Conservation (phyloP, 129 eudicot genomes). For the Flaveria sonorensis region DNA sequence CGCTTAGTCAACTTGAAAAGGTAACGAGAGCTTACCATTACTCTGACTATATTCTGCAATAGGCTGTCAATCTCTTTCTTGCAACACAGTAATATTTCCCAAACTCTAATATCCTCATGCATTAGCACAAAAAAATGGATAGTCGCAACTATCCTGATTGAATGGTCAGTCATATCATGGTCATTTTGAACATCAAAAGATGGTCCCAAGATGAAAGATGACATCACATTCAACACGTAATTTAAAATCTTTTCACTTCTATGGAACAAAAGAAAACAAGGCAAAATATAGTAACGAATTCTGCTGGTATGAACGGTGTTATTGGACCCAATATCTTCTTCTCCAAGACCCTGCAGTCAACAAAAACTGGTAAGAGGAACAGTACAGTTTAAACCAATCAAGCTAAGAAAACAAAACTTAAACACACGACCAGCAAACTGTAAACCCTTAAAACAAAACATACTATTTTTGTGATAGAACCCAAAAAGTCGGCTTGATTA, state of each 20-base stretch:
- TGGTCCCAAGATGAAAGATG: constrained; percentile 42
- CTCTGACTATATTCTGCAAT: constrained; percentile 40
- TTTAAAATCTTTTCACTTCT: constrained; percentile 51
- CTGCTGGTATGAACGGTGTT: constrained; percentile 17
- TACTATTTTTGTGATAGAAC: too few relatives aligned
- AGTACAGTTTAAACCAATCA: constrained; percentile 2
- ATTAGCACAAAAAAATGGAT: constrained; percentile 45
- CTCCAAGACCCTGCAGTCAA: constrained; percentile 49
- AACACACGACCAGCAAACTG: not conserved
- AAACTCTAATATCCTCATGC: constrained; percentile 51
- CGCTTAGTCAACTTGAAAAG: not conserved
- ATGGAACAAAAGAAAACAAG: constrained; percentile 56
- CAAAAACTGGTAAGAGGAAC: constrained; percentile 17
- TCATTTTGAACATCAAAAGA: constrained; percentile 24
- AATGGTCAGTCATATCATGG: constrained; percentile 27
- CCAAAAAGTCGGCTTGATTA: too few relatives aligned
- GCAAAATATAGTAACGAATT: constrained; percentile 59
- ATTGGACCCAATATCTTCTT: constrained; percentile 32
- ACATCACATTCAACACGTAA: constrained; percentile 48
- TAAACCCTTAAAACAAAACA: not conserved
- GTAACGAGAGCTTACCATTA: constrained; percentile 46
- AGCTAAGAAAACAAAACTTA: not conserved
- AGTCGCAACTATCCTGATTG: constrained; percentile 50
- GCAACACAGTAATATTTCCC: constrained; percentile 40
- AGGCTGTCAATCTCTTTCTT: constrained; percentile 50